These are phyloP conservation scores for Cyclotella sp. DNA, from an alignment of 108 stramenopile species.

Conservation along the genomic window DNA sequence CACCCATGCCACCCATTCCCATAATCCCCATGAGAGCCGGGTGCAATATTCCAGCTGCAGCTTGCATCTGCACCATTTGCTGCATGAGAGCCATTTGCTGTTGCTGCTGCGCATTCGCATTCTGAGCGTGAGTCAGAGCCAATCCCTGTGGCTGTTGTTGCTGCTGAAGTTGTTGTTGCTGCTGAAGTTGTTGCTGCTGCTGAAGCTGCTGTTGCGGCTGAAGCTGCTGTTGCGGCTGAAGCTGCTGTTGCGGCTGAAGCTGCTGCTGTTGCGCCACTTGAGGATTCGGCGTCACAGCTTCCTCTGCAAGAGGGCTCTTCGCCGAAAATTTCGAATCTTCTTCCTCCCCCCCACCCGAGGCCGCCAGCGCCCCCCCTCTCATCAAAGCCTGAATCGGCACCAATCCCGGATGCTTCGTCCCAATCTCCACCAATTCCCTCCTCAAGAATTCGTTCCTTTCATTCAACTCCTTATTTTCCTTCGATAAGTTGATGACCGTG, in stretches of 20 bases:
- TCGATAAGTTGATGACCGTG: constrained; percentile 80
- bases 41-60: constrained; percentile 6
- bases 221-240: constrained; percentile 20
- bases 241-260: constrained; percentile 8
- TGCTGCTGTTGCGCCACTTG: constrained; percentile 15
- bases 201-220: constrained; percentile 13
- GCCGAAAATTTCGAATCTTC: not conserved
- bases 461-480: constrained; percentile 89
- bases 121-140: constrained; percentile 3
- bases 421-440: constrained; percentile 80
- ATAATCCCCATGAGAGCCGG: constrained; percentile 44
- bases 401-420: constrained; percentile 79
- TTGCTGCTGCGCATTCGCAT: constrained; percentile 15
- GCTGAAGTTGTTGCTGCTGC: constrained; percentile 13
- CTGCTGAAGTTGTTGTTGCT: constrained; percentile 9
- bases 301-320: not conserved
- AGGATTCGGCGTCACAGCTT: constrained; percentile 22
- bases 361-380: constrained; percentile 29
- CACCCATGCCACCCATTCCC: constrained; percentile 19
- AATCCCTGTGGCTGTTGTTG: constrained; percentile 17
- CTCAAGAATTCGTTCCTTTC: constrained; percentile 76
- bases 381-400: constrained; percentile 80
- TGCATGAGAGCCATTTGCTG: constrained; percentile 36
- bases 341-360: constrained; percentile 2
- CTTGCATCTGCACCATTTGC: constrained; percentile 39